Evolutionary conservation across 345 rosid genomes (phyloP).

Genomic region (Melaleuca alternifolia): DNA sequence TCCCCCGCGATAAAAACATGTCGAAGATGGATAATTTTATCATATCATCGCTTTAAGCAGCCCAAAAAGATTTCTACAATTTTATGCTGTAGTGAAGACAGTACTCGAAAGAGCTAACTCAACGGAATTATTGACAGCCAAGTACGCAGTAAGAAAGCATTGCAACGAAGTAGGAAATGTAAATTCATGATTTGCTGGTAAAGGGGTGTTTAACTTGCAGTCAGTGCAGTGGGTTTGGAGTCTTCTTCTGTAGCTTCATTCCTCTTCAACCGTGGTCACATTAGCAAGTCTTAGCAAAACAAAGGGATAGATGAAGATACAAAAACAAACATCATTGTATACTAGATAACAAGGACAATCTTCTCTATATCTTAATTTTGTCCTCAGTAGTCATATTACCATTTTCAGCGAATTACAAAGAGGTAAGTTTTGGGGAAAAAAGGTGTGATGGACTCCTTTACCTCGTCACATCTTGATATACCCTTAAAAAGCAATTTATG

Average conservation of each 20-base stretch:
- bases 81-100: background rate
- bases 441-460: background rate
- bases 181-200: background rate
- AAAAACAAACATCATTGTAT: background rate
- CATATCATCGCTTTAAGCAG: background rate
- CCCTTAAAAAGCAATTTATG: background rate
- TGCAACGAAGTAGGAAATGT: background rate
- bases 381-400: background rate
- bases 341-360: background rate
- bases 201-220: background rate
- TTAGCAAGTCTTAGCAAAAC: background rate
- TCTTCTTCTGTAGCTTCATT: constrained; percentile 42
- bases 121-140: background rate
- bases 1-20: background rate
- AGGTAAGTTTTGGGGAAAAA: background rate
- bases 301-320: background rate
- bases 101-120: background rate
- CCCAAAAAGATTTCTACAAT: background rate
- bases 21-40: background rate
- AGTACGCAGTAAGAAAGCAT: background rate
- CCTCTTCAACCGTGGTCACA: constrained; percentile 37
- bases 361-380: background rate
- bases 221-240: constrained; percentile 6
- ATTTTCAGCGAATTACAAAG: background rate
- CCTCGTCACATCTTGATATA: background rate